Conservation (phyloP, 2,329 filamentous ascomycete species). For the Botryotinia calthae region DNA sequence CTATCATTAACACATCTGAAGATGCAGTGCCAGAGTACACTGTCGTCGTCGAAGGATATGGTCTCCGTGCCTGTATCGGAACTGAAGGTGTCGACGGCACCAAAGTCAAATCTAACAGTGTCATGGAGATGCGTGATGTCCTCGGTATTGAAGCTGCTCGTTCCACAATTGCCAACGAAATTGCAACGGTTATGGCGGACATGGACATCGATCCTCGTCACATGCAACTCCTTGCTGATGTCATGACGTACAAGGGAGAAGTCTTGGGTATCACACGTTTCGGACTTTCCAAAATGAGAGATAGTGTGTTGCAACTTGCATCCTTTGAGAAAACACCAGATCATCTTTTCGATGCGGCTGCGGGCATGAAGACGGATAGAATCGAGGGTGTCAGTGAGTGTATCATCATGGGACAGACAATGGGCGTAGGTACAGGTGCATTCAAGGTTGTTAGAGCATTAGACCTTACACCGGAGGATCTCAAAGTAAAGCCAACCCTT, state of each 20-base stretch:
- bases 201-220: conserved; percentile 97
- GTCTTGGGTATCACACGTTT: conserved; percentile 96
- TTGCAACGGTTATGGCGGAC: conserved; percentile 81
- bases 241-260: conserved; percentile 99
- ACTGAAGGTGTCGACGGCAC: conserved; percentile 86
- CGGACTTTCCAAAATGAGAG: conserved; percentile 92
- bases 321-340: conserved; percentile 98
- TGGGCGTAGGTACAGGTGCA: conserved; percentile 85
- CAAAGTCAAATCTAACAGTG: conserved; percentile 73
- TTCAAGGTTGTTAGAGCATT: conserved; percentile 84
- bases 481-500: conserved; percentile 52
- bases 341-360: conserved; percentile 92
- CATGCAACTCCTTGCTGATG: conserved; percentile 94
- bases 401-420: conserved; percentile 97
- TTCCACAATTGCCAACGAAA: conserved; percentile 84
- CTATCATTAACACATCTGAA: conserved; percentile 77
- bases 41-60: conserved; percentile 93
- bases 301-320: conserved; percentile 88
- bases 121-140: conserved; percentile 84
- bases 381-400: conserved; percentile 95
- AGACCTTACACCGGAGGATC: conserved; percentile 58
- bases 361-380: conserved; percentile 84
- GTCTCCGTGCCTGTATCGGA: conserved; percentile 83
- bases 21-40: conserved; percentile 45
- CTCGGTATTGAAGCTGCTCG: conserved; percentile 94